These are phyloP conservation scores for Cajanus cajan DNA, from an alignment of 306 rosid species.

Conservation along the genomic window DNA sequence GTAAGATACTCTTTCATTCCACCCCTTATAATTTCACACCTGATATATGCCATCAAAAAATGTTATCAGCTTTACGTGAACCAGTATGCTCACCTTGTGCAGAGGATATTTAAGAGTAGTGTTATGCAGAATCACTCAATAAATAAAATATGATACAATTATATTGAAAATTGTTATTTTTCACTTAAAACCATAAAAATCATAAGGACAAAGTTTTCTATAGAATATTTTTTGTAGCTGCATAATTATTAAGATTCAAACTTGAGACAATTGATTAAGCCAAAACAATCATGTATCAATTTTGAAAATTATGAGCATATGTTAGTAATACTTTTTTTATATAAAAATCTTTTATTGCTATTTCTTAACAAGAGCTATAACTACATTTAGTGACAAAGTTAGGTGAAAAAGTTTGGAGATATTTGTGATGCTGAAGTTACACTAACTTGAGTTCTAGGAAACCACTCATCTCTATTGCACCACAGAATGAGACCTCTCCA, in stretches of 20 bases:
- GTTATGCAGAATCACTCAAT: not conserved
- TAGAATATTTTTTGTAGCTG: too few relatives aligned
- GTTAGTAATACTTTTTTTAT: not conserved
- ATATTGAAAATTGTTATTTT: too few relatives aligned
- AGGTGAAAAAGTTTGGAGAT: not conserved
- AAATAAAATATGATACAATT: not conserved
- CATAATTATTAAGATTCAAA: too few relatives aligned
- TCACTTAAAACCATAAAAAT: too few relatives aligned
- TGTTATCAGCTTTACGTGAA: not conserved
- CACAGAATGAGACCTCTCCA: conserved; percentile 87
- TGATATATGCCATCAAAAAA: conserved; percentile 19
- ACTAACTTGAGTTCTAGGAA: conserved; percentile 82
- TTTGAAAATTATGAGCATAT: not conserved
- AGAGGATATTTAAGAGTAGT: not conserved
- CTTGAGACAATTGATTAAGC: too few relatives aligned
- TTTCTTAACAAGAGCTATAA: not conserved
- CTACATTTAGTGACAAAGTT: not conserved
- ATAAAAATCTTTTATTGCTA: not conserved
- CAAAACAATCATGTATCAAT: too few relatives aligned
- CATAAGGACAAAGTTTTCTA: too few relatives aligned
- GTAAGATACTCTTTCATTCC: conserved; percentile 98
- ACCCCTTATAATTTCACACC: conserved; percentile 83
- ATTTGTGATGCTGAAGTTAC: not conserved
- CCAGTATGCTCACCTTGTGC: not conserved
- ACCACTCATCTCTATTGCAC: conserved; percentile 98